These are phyloP conservation scores for Triticum turgidum DNA, from an alignment of 176 grass and related monocot genomes.

Conservation along the genomic window DNA sequence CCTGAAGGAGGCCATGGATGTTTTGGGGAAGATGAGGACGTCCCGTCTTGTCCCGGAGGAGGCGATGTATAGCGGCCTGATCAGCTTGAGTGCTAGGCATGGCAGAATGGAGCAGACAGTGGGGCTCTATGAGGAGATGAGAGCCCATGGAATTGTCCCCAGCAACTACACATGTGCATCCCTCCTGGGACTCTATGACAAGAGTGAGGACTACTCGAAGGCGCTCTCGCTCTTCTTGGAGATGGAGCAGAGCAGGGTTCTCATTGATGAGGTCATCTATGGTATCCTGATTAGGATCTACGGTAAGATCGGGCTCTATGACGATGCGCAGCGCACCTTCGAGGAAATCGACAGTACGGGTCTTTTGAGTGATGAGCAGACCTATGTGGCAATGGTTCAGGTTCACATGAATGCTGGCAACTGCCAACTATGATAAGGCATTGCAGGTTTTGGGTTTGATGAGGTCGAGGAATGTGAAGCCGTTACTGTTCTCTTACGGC, in stretches of 20 bases:
- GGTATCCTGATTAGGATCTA: constrained; percentile 89
- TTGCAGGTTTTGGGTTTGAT: constrained; percentile 64
- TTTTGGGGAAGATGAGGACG: too few relatives aligned
- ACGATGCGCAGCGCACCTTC: constrained; percentile 66
- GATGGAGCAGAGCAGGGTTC: constrained; percentile 64
- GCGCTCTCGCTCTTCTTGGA: constrained; percentile 28
- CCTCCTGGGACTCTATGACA: too few relatives aligned
- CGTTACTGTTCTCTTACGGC: constrained; percentile 54
- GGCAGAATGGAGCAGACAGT: constrained; percentile 63
- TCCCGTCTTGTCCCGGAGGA: background rate
- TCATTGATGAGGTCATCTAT: constrained; percentile 84
- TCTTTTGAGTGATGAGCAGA: constrained; percentile 69
- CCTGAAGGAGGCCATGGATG: too few relatives aligned
- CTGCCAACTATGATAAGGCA: constrained; percentile 49
- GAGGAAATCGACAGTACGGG: constrained; percentile 58
- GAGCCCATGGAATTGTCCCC: constrained; percentile 47
- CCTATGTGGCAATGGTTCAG: constrained; percentile 86
- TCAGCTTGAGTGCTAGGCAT: constrained; percentile 59
- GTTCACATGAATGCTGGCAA: constrained; percentile 57
- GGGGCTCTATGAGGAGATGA: constrained; percentile 73
- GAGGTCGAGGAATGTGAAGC: constrained; percentile 54
- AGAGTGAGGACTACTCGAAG: too few relatives aligned
- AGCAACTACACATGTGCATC: constrained; percentile 92
- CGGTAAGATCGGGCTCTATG: constrained; percentile 72
- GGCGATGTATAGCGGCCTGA: constrained; percentile 60